These are phyloP conservation scores for Bryopsis sp. DNA, from an alignment of 139 green algal species.

Conservation along the genomic window DNA sequence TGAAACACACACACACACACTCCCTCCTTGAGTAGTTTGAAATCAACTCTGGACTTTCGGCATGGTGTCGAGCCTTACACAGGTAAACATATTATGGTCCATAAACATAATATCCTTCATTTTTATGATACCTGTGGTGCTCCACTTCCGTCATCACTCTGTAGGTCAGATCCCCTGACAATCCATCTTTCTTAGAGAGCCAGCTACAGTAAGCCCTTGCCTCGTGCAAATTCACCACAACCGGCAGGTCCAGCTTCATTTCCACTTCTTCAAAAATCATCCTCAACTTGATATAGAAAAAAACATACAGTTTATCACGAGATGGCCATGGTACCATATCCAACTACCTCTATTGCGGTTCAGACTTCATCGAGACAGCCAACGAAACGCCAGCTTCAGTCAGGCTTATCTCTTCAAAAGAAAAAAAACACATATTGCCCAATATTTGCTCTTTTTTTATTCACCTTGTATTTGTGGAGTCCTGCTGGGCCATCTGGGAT, in stretches of 20 bases:
- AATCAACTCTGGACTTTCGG: slow-evolving; percentile 18
- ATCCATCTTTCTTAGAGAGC: slow-evolving; percentile 39
- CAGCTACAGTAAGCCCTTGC: slow-evolving; percentile 57
- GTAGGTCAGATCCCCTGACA: slow-evolving; percentile 25
- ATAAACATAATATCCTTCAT: too few relatives aligned
- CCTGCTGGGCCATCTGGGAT: slow-evolving; percentile 41
- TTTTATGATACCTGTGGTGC: slow-evolving; percentile 27
- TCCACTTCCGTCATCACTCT: slow-evolving; percentile 60
- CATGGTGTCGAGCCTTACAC: slow-evolving; percentile 30
- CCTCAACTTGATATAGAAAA: slow-evolving; percentile 34
- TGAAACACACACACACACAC: too few relatives aligned
- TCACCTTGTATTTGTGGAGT: slow-evolving; percentile 41
- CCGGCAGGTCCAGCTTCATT: slow-evolving; percentile 53
- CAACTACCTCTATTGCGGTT: too few relatives aligned
- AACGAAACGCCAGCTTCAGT: too few relatives aligned
- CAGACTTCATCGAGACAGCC: too few relatives aligned
- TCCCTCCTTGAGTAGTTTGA: too few relatives aligned
- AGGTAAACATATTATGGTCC: too few relatives aligned
- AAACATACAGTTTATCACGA: too few relatives aligned
- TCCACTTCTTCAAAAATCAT: slow-evolving; percentile 54
- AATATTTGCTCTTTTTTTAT: too few relatives aligned
- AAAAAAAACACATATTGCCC: too few relatives aligned
- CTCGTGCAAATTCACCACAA: slow-evolving; percentile 66
- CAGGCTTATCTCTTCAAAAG: too few relatives aligned
- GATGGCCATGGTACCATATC: too few relatives aligned